Evolutionary conservation across 2,329 filamentous ascomycete species (phyloP).

Genomic region (Cordyceps fumosorosea): DNA sequence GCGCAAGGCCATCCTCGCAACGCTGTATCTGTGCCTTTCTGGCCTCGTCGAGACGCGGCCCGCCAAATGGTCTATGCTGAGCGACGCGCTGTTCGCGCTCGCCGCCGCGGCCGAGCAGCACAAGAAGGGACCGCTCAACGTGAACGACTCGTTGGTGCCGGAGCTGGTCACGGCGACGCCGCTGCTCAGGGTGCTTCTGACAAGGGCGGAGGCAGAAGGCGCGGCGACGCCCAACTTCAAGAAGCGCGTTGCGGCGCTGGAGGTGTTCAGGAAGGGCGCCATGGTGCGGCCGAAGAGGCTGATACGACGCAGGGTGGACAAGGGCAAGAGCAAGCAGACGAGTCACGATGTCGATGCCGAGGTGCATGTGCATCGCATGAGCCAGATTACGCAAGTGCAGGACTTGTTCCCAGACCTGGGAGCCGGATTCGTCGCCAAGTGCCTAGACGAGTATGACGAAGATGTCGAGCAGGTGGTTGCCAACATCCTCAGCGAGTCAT

Average conservation of each 20-base stretch:
- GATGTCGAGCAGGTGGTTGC: slow-evolving; percentile 73
- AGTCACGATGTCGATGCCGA: slow-evolving; percentile 34
- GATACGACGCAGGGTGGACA: slow-evolving; percentile 51
- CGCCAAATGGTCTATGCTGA: slow-evolving; percentile 66
- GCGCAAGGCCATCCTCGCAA: slow-evolving; percentile 62
- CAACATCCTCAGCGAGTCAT: slow-evolving; percentile 70
- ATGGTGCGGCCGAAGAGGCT: slow-evolving; percentile 45
- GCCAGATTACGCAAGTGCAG: slow-evolving; percentile 81
- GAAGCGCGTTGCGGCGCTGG: slow-evolving; percentile 55
- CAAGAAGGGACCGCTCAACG: slow-evolving; percentile 46
- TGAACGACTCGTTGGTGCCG: slow-evolving; percentile 67
- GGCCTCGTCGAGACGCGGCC: slow-evolving; percentile 61
- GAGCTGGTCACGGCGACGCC: slow-evolving; percentile 78
- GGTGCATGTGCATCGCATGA: slow-evolving; percentile 75
- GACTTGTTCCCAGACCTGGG: slow-evolving; percentile 88
- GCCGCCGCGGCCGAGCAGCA: slow-evolving; percentile 65
- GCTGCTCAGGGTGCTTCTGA: slow-evolving; percentile 56
- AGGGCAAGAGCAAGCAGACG: slow-evolving; percentile 52
- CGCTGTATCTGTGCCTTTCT: slow-evolving; percentile 67
- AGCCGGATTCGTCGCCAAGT: slow-evolving; percentile 69
- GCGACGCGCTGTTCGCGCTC: slow-evolving; percentile 77
- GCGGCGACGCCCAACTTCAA: slow-evolving; percentile 49
- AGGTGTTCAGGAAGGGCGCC: slow-evolving; percentile 51
- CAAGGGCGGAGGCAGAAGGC: slow-evolving; percentile 43
- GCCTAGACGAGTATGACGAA: slow-evolving; percentile 73